A percentile compares a stretch with the other conserved stretches of the same genome.
phyloP scores from a whole-genome alignment of 192 early-diverging fungal species.

The Backusella mclennaniae region DNA sequence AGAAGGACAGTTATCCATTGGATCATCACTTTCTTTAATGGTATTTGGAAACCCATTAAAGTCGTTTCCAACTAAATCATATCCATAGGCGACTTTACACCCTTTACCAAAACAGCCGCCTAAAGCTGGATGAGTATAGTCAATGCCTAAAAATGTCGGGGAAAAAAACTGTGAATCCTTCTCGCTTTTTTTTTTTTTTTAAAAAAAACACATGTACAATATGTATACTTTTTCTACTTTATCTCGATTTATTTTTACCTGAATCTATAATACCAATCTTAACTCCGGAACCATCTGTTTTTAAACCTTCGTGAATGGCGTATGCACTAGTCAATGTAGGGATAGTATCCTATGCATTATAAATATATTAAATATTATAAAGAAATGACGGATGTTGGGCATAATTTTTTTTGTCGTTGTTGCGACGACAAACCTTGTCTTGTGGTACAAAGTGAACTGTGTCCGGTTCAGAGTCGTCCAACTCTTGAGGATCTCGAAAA shows the following conservation, averaged over 20 bases:
- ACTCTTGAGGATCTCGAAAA: background rate
- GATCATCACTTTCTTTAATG: conserved; percentile 40
- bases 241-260: conserved; percentile 33
- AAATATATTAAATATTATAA: background rate
- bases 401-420: background rate
- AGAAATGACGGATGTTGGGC: background rate
- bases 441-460: background rate
- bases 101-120: conserved; percentile 61
- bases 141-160: conserved; percentile 31
- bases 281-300: conserved; percentile 54
- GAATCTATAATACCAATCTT: conserved; percentile 68
- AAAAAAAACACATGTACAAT: background rate
- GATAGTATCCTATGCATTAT: conserved; percentile 22
- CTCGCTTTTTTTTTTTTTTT: background rate
- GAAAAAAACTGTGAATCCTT: background rate
- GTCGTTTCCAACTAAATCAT: conserved; percentile 64
- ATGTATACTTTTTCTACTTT: background rate
- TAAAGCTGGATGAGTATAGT: conserved; percentile 61
- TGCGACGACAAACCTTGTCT: background rate
- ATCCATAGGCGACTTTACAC: conserved; percentile 60
- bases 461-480: background rate
- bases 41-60: conserved; percentile 33
- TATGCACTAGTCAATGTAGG: conserved; percentile 52
- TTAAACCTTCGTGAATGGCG: conserved; percentile 41
- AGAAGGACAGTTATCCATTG: conserved; percentile 46